Conservation (phyloP, 2,329 filamentous ascomycete species). For the Leptographium radiaticola region DNA sequence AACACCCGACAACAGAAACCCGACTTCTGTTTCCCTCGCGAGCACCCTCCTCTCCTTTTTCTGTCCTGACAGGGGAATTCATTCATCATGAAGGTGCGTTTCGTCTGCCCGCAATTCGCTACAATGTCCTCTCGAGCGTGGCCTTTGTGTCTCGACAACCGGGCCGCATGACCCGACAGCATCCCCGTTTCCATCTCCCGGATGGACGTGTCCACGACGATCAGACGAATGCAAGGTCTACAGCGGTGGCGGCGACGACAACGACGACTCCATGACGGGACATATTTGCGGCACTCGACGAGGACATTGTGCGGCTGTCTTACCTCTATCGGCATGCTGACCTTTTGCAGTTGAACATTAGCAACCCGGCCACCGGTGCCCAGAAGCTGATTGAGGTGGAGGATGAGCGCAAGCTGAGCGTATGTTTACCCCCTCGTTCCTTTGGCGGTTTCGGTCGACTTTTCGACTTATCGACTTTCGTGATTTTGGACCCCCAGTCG, state of each 20-base stretch:
- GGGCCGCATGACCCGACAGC: neutral
- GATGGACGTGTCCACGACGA: too few relatives aligned
- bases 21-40: constrained; percentile 7
- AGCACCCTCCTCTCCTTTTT: constrained; percentile 5
- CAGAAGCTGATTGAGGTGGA: constrained; percentile 99
- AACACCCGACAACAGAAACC: constrained; percentile 2
- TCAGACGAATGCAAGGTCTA: too few relatives aligned
- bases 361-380: constrained; percentile 96
- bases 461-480: neutral
- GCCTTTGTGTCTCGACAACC: neutral
- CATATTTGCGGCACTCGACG: neutral
- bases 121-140: neutral
- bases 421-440: constrained; percentile 31
- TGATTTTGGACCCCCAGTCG: neutral
- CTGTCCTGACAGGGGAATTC: constrained; percentile 2
- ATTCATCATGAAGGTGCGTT: constrained; percentile 13
- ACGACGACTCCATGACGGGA: neutral
- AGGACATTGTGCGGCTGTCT: neutral
- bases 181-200: too few relatives aligned
- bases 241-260: too few relatives aligned
- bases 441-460: neutral
- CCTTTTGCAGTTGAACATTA: constrained; percentile 44
- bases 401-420: constrained; percentile 98
- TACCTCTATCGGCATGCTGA: constrained; percentile 17
- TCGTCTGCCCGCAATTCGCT: neutral